Evolutionary conservation across 1,139 yeast species (phyloP).

Genomic region (Saccharomycopsis phalli): DNA sequence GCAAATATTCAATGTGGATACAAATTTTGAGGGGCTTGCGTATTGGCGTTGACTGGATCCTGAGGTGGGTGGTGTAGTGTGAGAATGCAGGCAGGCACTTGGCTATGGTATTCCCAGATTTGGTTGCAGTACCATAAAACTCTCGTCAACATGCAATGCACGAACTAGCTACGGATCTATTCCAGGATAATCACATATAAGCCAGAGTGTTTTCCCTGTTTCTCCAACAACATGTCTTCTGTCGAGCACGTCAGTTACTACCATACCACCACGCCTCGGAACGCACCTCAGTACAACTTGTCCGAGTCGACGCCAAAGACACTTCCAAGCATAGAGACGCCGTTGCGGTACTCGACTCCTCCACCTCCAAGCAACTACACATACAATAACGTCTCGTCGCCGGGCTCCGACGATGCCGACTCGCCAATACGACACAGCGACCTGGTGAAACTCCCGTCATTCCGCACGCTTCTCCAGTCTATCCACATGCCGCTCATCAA

Average conservation of each 20-base stretch:
- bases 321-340: slow-evolving; percentile 13
- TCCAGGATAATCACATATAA: too few relatives aligned
- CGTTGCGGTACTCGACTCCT: background rate
- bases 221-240: background rate
- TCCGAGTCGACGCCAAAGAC: slow-evolving; percentile 18
- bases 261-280: slow-evolving; percentile 5
- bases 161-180: background rate
- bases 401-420: slow-evolving; percentile 1
- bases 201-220: too few relatives aligned
- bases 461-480: slow-evolving; percentile 16
- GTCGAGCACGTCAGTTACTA: background rate
- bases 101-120: background rate
- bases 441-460: slow-evolving; percentile 18
- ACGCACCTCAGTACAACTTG: slow-evolving; percentile 7
- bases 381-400: slow-evolving; percentile 2
- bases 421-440: slow-evolving; percentile 9
- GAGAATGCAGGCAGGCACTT: background rate
- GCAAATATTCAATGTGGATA: too few relatives aligned
- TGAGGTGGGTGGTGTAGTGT: background rate
- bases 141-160: background rate
- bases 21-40: too few relatives aligned
- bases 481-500: slow-evolving; percentile 19
- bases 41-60: too few relatives aligned
- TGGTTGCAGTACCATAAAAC: background rate
- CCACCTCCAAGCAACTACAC: slow-evolving; percentile 7